Evolutionary conservation across 2,329 filamentous ascomycete species (phyloP).

Genomic region (Trichoderma harzianum): DNA sequence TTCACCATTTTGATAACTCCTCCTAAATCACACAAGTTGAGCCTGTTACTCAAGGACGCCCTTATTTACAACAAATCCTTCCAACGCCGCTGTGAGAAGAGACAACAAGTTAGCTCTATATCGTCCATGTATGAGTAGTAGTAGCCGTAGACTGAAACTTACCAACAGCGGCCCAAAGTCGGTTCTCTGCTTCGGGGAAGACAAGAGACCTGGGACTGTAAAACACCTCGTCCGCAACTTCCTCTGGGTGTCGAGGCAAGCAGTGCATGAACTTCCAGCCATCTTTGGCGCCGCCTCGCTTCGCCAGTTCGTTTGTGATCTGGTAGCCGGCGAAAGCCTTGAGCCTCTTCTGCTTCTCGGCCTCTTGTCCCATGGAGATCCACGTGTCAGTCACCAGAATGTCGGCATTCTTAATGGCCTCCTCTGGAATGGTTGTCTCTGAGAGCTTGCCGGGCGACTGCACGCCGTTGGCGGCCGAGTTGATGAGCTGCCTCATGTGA

Average conservation of each 20-base stretch:
- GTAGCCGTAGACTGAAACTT: constrained; percentile 33
- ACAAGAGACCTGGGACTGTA: constrained; percentile 83
- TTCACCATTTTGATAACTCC: background rate
- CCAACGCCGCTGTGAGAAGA: constrained; percentile 59
- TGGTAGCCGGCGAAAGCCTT: constrained; percentile 87
- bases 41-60: constrained; percentile 59
- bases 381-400: constrained; percentile 95
- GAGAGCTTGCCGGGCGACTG: constrained; percentile 61
- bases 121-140: background rate
- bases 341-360: constrained; percentile 72
- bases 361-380: constrained; percentile 97
- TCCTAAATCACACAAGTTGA: background rate
- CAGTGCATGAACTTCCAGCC: constrained; percentile 99
- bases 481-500: constrained; percentile 70
- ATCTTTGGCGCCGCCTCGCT: constrained; percentile 78
- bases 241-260: constrained; percentile 84
- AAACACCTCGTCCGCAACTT: constrained; percentile 93
- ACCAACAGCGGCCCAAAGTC: constrained; percentile 84
- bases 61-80: constrained; percentile 92
- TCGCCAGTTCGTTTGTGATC: constrained; percentile 80
- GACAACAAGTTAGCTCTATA: constrained; percentile 20
- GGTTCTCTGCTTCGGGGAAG: constrained; percentile 92
- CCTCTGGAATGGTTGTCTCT: constrained; percentile 77
- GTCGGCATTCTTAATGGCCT: constrained; percentile 81
- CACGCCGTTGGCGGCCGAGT: constrained; percentile 56